Evolutionary conservation across 306 rosid species (phyloP).

Genomic region (Trifolium subterraneum): DNA sequence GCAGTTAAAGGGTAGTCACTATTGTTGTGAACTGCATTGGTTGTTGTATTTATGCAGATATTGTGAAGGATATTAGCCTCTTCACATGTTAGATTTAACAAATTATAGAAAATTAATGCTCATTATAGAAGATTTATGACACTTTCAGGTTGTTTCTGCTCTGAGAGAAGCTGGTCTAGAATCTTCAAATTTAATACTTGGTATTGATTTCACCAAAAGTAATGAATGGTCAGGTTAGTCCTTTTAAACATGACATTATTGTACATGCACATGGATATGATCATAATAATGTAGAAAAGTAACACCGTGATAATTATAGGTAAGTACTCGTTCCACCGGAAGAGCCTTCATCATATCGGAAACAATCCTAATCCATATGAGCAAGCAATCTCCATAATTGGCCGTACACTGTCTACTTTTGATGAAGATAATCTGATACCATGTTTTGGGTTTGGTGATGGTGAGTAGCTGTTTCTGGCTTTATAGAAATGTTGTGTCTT

Average conservation of each 20-base stretch:
- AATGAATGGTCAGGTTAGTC: slow-evolving; percentile 93
- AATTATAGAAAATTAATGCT: not conserved
- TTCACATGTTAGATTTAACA: not conserved
- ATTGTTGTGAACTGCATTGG: not conserved
- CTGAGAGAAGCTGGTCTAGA: slow-evolving; percentile 95
- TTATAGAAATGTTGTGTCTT: slow-evolving; percentile 24
- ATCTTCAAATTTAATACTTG: slow-evolving; percentile 91
- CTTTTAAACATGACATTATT: slow-evolving; percentile 20
- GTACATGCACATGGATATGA: slow-evolving; percentile 8
- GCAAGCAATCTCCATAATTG: slow-evolving; percentile 92
- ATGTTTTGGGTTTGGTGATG: slow-evolving; percentile 95
- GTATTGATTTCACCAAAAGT: slow-evolving; percentile 96
- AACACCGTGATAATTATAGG: slow-evolving; percentile 61
- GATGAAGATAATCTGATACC: slow-evolving; percentile 98
- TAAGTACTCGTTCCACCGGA: slow-evolving; percentile 71
- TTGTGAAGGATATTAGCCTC: not conserved
- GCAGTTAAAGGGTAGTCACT: not conserved
- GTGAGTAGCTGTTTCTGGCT: slow-evolving; percentile 52
- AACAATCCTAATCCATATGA: slow-evolving; percentile 89
- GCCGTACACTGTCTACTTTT: slow-evolving; percentile 81
- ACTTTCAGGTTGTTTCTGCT: slow-evolving; percentile 80
- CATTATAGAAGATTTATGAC: slow-evolving; percentile 31
- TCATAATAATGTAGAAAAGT: slow-evolving; percentile 9
- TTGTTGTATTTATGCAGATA: slow-evolving; percentile 4
- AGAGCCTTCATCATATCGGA: slow-evolving; percentile 78